Conservation (phyloP, 78 protist genomes). For the Dictyostelium brefeldianum region DNA sequence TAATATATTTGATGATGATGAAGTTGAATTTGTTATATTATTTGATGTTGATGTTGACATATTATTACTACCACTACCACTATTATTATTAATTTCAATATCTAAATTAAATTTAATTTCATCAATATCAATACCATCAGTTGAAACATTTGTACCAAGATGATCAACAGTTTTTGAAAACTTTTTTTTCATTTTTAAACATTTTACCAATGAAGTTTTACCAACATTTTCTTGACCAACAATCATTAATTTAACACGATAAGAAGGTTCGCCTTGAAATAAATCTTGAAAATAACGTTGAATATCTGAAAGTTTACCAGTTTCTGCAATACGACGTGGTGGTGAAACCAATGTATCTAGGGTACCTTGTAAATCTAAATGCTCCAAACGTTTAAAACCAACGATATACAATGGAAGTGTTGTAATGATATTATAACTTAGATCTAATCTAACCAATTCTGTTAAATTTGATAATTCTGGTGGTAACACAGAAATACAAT, state of each 20-base stretch:
- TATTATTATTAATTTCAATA: no score
- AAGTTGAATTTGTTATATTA: background rate
- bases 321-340: constrained; percentile 61
- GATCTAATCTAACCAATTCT: constrained; percentile 45
- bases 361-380: constrained; percentile 32
- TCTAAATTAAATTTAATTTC: constrained; percentile 63
- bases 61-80: background rate
- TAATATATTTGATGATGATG: background rate
- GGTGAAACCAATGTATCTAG: constrained; percentile 39
- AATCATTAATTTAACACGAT: constrained; percentile 71
- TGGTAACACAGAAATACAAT: constrained; percentile 37
- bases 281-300: constrained; percentile 55
- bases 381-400: background rate
- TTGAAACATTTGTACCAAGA: constrained; percentile 63
- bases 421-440: constrained; percentile 37
- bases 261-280: constrained; percentile 64
- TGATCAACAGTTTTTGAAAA: constrained; percentile 9
- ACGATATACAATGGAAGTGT: constrained; percentile 43
- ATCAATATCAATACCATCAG: constrained; percentile 82
- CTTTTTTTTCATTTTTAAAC: constrained; percentile 73
- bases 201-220: constrained; percentile 64
- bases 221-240: constrained; percentile 83
- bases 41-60: background rate
- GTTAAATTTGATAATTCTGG: constrained; percentile 40
- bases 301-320: constrained; percentile 47